Conservation (phyloP, 208 protist species). For the Trypanosoma cruzi region DNA sequence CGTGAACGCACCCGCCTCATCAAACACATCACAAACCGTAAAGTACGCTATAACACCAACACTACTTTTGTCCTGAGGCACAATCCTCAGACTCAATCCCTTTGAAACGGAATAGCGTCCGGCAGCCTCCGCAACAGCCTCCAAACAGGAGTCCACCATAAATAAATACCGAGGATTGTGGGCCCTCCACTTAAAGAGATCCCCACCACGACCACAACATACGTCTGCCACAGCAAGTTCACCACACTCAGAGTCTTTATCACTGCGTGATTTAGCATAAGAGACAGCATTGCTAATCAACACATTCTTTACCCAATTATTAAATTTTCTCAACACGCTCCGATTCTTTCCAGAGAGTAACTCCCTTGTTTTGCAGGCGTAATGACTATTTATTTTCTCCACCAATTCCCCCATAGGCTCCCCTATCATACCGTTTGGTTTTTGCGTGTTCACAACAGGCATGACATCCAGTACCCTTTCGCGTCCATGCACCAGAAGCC, state of each 20-base stretch:
- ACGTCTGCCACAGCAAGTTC: constrained; percentile 51
- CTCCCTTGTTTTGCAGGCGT: constrained; percentile 50
- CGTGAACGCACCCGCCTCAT: constrained; percentile 29
- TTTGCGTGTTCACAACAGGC: neutral
- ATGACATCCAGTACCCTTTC: constrained; percentile 10
- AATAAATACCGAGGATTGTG: constrained; percentile 54
- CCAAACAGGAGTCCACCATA: constrained; percentile 68
- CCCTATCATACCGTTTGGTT: neutral
- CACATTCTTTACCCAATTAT: constrained; percentile 75
- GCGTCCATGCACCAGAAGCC: constrained; percentile 32
- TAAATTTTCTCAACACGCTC: constrained; percentile 62
- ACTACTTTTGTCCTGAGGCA: constrained; percentile 18
- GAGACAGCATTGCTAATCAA: constrained; percentile 23
- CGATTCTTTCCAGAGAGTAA: constrained; percentile 36
- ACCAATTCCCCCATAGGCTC: neutral
- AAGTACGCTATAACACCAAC: constrained; percentile 59
- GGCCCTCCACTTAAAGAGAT: constrained; percentile 78
- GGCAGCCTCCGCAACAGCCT: constrained; percentile 73
- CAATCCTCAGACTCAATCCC: constrained; percentile 64
- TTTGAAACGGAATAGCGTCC: constrained; percentile 64
- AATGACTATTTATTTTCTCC: constrained; percentile 58
- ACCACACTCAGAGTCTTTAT: neutral
- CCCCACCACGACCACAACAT: constrained; percentile 76
- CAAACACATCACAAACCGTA: constrained; percentile 70
- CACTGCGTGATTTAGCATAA: constrained; percentile 4